phyloP scores from a whole-genome alignment of 768 basidiomycete species.

The Amyloporia xantha region DNA sequence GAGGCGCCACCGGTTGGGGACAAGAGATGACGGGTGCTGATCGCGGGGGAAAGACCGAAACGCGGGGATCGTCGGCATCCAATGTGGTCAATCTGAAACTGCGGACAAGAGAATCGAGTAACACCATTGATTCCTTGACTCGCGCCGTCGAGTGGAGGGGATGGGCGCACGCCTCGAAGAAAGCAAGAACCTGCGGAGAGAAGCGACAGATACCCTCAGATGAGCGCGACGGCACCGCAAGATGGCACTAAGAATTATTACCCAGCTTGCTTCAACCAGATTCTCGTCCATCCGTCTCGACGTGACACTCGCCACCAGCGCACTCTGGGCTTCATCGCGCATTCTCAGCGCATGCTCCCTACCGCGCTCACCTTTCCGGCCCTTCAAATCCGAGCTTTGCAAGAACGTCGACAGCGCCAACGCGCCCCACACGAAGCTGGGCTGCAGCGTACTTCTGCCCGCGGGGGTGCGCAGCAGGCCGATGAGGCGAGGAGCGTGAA shows the following conservation, averaged over 20 bases:
- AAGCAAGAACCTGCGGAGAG: conserved; percentile 48
- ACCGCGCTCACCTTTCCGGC: conserved; percentile 35
- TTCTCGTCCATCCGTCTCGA: conserved; percentile 69
- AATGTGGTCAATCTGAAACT: conserved; percentile 47
- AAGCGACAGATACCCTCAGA: neutral
- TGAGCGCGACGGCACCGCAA: neutral
- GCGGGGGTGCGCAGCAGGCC: conserved; percentile 48
- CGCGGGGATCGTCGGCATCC: conserved; percentile 48
- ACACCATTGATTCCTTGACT: conserved; percentile 46
- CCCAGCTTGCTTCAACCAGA: conserved; percentile 66
- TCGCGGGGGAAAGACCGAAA: conserved; percentile 9
- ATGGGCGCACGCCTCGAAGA: conserved; percentile 70
- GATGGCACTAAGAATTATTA: neutral
- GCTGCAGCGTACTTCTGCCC: conserved; percentile 53
- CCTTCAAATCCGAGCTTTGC: conserved; percentile 58
- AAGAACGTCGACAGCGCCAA: conserved; percentile 64
- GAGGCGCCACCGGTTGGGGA: neutral
- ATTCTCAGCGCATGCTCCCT: conserved; percentile 52
- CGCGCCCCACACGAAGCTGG: conserved; percentile 54
- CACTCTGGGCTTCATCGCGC: conserved; percentile 61
- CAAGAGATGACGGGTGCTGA: conserved; percentile 9
- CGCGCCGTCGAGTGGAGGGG: conserved; percentile 51
- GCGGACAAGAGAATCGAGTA: conserved; percentile 65
- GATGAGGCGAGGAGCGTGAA: conserved; percentile 67
- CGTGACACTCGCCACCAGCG: conserved; percentile 64